Evolutionary conservation across 768 basidiomycete genomes (phyloP).

Genomic region (Phylloporus sp.): DNA sequence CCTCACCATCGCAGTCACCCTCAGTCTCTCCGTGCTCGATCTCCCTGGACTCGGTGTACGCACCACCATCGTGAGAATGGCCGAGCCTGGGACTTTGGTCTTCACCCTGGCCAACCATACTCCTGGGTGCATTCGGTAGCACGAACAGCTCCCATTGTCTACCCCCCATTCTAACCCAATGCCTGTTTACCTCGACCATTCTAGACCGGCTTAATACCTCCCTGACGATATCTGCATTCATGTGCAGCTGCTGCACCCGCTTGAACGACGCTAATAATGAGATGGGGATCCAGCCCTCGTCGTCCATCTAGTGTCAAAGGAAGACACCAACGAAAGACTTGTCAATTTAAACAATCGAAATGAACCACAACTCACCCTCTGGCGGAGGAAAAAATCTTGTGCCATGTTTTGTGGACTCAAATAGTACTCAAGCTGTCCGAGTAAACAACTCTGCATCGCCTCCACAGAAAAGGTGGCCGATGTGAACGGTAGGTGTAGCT

Average conservation of each 20-base stretch:
- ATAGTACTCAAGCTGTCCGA: conserved; percentile 90
- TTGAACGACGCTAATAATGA: conserved; percentile 83
- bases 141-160: conserved; percentile 58
- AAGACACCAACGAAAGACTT: neutral
- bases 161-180: conserved; percentile 64
- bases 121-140: conserved; percentile 53
- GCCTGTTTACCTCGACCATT: conserved; percentile 64
- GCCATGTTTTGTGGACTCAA: conserved; percentile 86
- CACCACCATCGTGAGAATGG: neutral
- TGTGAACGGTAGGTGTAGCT: conserved; percentile 41
- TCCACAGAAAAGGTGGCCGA: conserved; percentile 56
- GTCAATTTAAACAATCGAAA: neutral
- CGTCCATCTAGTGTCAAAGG: conserved; percentile 68
- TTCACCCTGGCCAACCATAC: conserved; percentile 23
- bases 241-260: conserved; percentile 67
- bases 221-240: conserved; percentile 53
- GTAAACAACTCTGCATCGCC: conserved; percentile 59
- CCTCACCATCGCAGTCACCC: conserved; percentile 33
- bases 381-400: conserved; percentile 79
- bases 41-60: conserved; percentile 5
- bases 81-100: neutral
- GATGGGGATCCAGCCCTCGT: conserved; percentile 82
- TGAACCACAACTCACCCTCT: conserved; percentile 52
- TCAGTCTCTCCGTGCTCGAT: conserved; percentile 19
- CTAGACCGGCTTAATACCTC: conserved; percentile 68